Percentiles rank a stretch among this genome's conserved stretches.
These are phyloP conservation scores for Diplodia intermedia DNA, from an alignment of 2,329 filamentous ascomycete species.

Conservation along the genomic window DNA sequence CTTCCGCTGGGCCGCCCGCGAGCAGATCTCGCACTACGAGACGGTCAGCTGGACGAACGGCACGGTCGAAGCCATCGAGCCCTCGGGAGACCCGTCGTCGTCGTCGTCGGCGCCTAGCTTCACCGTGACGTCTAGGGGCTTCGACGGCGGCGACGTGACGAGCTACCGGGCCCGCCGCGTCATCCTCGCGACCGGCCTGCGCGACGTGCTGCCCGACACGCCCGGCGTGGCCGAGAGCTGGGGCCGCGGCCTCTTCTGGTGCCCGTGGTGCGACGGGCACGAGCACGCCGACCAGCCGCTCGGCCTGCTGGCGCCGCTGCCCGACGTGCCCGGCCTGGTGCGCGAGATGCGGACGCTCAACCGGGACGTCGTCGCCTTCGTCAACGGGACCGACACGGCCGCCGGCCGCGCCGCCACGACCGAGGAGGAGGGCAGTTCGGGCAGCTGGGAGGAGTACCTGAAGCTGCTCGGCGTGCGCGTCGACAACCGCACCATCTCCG, in stretches of 20 bases:
- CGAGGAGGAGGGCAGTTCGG: neutral
- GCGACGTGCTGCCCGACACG: neutral
- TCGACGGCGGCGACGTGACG: neutral
- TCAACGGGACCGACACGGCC: constrained; percentile 24
- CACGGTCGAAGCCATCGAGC: neutral
- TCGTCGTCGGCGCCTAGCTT: neutral
- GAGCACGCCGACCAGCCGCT: constrained; percentile 20
- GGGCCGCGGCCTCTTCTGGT: constrained; percentile 20
- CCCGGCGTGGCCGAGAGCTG: constrained; percentile 12
- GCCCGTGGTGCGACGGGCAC: constrained; percentile 26
- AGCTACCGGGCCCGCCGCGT: neutral
- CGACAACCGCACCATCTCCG: constrained; percentile 10
- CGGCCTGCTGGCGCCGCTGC: neutral
- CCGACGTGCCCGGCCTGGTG: neutral
- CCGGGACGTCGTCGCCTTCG: constrained; percentile 21
- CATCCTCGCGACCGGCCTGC: constrained; percentile 8
- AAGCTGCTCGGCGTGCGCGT: neutral
- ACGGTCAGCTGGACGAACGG: constrained; percentile 7
- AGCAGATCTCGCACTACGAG: constrained; percentile 12
- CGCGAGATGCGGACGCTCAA: constrained; percentile 15
- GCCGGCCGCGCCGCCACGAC: neutral
- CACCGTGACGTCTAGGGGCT: neutral
- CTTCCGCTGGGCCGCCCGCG: constrained; percentile 14
- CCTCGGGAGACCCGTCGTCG: neutral
- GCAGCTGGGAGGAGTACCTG: constrained; percentile 14